Evolutionary conservation across 805 yeast species (phyloP), one percentile per base, ranked within the genome.

Genomic region (Metschnikowia similis): DNA sequence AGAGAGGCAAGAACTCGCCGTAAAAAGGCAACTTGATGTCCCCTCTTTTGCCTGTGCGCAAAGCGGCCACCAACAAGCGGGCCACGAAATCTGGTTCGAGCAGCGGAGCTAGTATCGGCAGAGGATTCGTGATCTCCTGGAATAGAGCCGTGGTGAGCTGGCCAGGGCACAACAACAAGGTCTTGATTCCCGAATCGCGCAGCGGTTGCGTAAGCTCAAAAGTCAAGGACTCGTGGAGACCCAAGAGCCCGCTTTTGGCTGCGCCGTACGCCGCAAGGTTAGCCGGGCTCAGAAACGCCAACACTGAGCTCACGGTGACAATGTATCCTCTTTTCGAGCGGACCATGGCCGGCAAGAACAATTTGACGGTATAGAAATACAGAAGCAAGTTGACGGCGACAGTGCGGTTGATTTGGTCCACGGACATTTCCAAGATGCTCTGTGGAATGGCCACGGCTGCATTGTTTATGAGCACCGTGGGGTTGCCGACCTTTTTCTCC

Each of bases 271-370:
- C 87, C 41, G 84, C 84, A 50, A 89, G 72, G 21, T 85, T 74
- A 8, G 96, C 91, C 0, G 97, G 97, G 0, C 94, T 78, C 74
- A 87, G 76, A 55, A 85, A 83, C 0, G 97, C 97, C 48, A 92
- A 71, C 0, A 88, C 90, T 0, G 96, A 89, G 0, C 95, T 89
- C 36, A 92, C 73, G 2, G 90, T 87, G 31, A 91, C 82, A 17
- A 92, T 75, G 62, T 83, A 87, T 0, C 97, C 97, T 41, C 92
- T 70, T 50, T 75, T 71, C 17, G 62, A 52, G 17, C 56, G 63
- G 2, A 87, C 54, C 92, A 92, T 88, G 37, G 69, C 80, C 0
- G 96, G 96, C 11, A 91, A 67, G 57, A 89, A 85, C 1, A 81
- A 71, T 57, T 87, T 84, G 56, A 80, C 80, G 49, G 90, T 80